Evolutionary conservation across 164 flowering plant genomes (phyloP).

Genomic region (Magnolia kwangsiensis): DNA sequence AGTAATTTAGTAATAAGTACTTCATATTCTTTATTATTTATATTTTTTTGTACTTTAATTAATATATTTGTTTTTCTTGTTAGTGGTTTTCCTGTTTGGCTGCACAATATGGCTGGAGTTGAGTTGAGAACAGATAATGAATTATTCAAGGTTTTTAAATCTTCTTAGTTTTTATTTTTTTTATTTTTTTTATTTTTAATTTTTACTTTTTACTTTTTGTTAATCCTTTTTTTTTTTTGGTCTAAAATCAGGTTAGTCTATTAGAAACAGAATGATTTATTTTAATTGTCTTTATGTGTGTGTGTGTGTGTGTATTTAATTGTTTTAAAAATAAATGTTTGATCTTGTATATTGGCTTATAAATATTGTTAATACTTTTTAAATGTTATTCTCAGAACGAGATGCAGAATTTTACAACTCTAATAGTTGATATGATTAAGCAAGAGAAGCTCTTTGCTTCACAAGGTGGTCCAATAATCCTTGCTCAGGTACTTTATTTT

Average conservation of each 20-base stretch:
- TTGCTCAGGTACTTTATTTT: slow-evolving; percentile 10
- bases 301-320: too few species aligned
- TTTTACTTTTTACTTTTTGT: background rate
- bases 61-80: background rate
- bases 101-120: slow-evolving; percentile 42
- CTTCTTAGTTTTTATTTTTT: too few species aligned
- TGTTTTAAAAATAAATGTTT: background rate
- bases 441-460: slow-evolving; percentile 9
- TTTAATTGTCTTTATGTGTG: too few species aligned
- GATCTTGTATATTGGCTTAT: background rate
- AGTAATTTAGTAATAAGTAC: background rate
- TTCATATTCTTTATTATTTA: background rate
- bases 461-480: slow-evolving; percentile 17
- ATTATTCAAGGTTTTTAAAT: slow-evolving; percentile 32
- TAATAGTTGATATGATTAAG: slow-evolving; percentile 8
- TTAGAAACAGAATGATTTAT: background rate
- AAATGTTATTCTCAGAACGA: background rate
- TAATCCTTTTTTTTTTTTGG: background rate
- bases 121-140: slow-evolving; percentile 37
- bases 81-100: slow-evolving; percentile 34
- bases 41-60: slow-evolving; percentile 1
- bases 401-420: slow-evolving; percentile 7
- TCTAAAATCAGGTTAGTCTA: background rate
- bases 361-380: too few species aligned
- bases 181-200: too few species aligned